Conservation (phyloP, 1,139 yeast genomes). For the Yamadazyma membranifaciens region DNA sequence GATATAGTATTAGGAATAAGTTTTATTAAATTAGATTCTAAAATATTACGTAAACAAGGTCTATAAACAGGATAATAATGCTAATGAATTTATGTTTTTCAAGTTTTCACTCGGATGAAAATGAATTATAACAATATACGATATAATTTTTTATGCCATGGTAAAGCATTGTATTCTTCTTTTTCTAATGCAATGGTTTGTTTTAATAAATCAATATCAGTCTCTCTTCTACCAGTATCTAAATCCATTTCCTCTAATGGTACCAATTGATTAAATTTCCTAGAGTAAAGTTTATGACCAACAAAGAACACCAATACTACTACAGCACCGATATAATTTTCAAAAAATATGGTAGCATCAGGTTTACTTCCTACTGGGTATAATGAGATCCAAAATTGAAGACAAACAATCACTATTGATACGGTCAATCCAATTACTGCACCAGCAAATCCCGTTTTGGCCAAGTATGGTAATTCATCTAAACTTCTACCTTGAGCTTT, state of each 20-base stretch:
- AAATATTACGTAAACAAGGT: constrained; percentile 27
- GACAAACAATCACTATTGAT: constrained; percentile 28
- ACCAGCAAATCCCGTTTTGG: constrained; percentile 40
- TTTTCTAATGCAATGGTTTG: constrained; percentile 38
- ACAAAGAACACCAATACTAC: constrained; percentile 56
- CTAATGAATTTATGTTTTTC: not conserved
- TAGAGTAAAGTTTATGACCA: constrained; percentile 41
- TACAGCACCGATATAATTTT: constrained; percentile 60
- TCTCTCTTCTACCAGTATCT: constrained; percentile 39
- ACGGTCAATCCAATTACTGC: constrained; percentile 24
- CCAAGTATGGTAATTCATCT: constrained; percentile 36
- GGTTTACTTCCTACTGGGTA: constrained; percentile 36
- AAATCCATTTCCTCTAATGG: constrained; percentile 34
- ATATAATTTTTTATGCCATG: constrained; percentile 15
- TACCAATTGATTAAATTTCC: constrained; percentile 26
- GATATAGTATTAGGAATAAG: constrained; percentile 41
- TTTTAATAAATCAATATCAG: constrained; percentile 35
- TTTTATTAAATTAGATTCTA: constrained; percentile 39
- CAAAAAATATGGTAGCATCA: constrained; percentile 47
- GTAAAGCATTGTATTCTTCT: constrained; percentile 18
- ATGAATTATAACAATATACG: constrained; percentile 3
- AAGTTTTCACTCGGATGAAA: not conserved
- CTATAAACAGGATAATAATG: not conserved
- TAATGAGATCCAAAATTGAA: constrained; percentile 44
- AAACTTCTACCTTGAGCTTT: constrained; percentile 26